These are phyloP conservation scores for Auriscalpium microsporum DNA, from an alignment of 768 basidiomycete species.

Conservation along the genomic window DNA sequence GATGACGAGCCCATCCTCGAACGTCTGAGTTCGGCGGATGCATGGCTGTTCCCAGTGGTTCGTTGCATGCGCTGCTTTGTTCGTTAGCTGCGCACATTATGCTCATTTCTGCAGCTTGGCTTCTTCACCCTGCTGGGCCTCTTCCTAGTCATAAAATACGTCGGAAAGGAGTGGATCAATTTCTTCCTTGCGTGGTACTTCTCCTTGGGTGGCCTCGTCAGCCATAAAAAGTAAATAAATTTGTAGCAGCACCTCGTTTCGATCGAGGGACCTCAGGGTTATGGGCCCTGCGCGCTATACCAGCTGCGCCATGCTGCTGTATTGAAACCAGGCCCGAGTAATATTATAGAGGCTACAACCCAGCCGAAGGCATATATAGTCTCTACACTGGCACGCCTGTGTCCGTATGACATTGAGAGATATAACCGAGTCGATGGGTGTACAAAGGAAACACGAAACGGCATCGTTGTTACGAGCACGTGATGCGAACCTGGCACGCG, in stretches of 20 bases:
- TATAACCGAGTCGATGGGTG: no score
- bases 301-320: conserved; percentile 8
- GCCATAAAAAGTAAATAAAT: conserved; percentile 14
- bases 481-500: no score
- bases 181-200: conserved; percentile 72
- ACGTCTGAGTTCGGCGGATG: conserved; percentile 57
- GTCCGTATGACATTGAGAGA: no score
- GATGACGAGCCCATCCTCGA: conserved; percentile 53
- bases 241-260: conserved; percentile 5
- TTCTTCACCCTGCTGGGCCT: conserved; percentile 61
- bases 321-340: no score
- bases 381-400: no score
- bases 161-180: conserved; percentile 80
- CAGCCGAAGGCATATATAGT: no score
- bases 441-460: no score
- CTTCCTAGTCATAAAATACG: conserved; percentile 63
- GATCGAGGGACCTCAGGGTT: conserved; percentile 8
- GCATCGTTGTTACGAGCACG: no score
- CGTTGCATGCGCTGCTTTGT: conserved; percentile 19
- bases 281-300: conserved; percentile 8
- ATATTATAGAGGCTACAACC: no score
- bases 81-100: neutral
- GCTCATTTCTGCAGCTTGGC: conserved; percentile 40
- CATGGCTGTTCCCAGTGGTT: conserved; percentile 71
- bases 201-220: conserved; percentile 52